A percentile compares a stretch with the other conserved stretches of the same genome.
Conservation (phyloP, 768 basidiomycete species). For the Lactifluus hygrophoroides region DNA sequence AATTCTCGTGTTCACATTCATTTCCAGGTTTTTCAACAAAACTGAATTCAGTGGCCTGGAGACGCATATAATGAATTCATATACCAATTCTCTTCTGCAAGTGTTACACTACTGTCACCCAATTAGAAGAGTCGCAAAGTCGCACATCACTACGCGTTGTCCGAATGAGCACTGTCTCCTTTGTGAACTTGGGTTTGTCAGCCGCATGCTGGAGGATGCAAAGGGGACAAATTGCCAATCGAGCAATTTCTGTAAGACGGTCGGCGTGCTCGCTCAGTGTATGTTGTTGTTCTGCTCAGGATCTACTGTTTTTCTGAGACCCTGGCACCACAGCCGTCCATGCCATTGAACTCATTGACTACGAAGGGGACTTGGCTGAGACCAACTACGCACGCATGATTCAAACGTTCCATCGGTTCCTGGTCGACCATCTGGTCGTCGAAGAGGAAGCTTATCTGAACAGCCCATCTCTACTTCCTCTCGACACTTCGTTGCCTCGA, state of each 20-base stretch:
- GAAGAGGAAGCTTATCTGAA: slow-evolving; percentile 60
- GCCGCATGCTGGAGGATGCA: slow-evolving; percentile 94
- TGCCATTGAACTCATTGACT: slow-evolving; percentile 85
- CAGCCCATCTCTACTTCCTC: slow-evolving; percentile 45
- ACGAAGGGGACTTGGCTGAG: slow-evolving; percentile 64
- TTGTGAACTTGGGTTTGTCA: slow-evolving; percentile 92
- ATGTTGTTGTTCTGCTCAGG: slow-evolving; percentile 10
- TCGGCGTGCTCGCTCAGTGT: slow-evolving; percentile 86
- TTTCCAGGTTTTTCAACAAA: slow-evolving; percentile 69
- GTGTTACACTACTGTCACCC: slow-evolving; percentile 80
- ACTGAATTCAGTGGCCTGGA: slow-evolving; percentile 88
- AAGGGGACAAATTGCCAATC: slow-evolving; percentile 91
- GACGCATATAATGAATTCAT: slow-evolving; percentile 95
- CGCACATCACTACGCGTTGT: slow-evolving; percentile 86
- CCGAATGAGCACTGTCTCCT: slow-evolving; percentile 85
- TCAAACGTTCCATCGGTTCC: slow-evolving; percentile 90
- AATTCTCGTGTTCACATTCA: neutral
- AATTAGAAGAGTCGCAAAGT: slow-evolving; percentile 76
- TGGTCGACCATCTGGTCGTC: slow-evolving; percentile 72
- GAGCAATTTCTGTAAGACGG: slow-evolving; percentile 93
- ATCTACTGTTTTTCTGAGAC: slow-evolving; percentile 8
- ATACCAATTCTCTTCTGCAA: slow-evolving; percentile 87
- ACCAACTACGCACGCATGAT: slow-evolving; percentile 83
- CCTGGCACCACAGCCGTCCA: slow-evolving; percentile 45
- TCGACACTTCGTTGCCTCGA: slow-evolving; percentile 21